phyloP scores from a whole-genome alignment of 495 filamentous ascomycete genomes.

The Neurospora intermedia region DNA sequence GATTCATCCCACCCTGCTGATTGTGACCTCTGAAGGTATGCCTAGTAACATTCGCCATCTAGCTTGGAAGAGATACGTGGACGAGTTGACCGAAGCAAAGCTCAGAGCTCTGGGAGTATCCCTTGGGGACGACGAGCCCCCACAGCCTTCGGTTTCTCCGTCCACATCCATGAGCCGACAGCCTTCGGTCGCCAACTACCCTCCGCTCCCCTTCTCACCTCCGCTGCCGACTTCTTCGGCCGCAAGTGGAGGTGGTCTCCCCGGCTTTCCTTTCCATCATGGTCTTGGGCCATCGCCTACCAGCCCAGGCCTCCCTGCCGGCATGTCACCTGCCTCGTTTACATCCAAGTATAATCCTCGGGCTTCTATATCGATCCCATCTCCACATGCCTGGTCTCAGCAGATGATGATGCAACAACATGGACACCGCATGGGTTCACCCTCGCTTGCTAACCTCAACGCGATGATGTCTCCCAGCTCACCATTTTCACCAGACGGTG shows the following conservation, averaged over 20 bases:
- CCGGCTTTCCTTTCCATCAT: conserved; percentile 50
- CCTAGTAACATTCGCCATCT: conserved; percentile 16
- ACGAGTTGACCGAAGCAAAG: conserved; percentile 76
- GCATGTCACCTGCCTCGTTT: conserved; percentile 47
- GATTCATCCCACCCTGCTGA: not conserved
- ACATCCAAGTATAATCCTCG: conserved; percentile 42
- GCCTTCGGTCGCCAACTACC: conserved; percentile 49
- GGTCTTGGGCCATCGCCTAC: conserved; percentile 26
- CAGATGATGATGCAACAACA: conserved; percentile 43
- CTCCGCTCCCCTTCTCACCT: conserved; percentile 60
- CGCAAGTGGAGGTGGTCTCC: conserved; percentile 47
- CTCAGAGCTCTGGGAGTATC: conserved; percentile 80
- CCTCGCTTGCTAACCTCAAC: conserved; percentile 39
- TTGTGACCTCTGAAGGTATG: not conserved
- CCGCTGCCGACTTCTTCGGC: conserved; percentile 55
- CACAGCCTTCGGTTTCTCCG: conserved; percentile 42
- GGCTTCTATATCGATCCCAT: conserved; percentile 42
- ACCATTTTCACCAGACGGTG: conserved; percentile 40
- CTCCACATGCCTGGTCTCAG: conserved; percentile 43
- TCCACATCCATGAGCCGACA: conserved; percentile 44
- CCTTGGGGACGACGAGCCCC: conserved; percentile 59
- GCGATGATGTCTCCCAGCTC: conserved; percentile 41
- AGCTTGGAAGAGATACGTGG: conserved; percentile 79
- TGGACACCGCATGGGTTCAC: conserved; percentile 46
- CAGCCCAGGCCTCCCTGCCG: conserved; percentile 44